These are phyloP conservation scores for Wickerhamomyces xylosicus DNA, from an alignment of 805 yeast species.

Conservation along the genomic window DNA sequence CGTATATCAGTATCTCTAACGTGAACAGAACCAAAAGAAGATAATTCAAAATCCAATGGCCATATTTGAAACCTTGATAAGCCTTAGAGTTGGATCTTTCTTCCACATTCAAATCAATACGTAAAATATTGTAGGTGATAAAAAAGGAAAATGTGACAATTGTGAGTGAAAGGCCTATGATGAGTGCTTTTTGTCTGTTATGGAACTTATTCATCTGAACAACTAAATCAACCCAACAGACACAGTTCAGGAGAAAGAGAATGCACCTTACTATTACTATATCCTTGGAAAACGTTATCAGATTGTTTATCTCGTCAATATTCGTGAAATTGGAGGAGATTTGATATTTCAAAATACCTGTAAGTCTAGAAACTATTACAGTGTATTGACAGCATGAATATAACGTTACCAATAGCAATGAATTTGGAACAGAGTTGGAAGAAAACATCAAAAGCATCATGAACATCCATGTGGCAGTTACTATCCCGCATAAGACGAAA, in stretches of 20 bases:
- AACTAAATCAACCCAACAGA: slow-evolving; percentile 47
- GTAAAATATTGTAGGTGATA: slow-evolving; percentile 13
- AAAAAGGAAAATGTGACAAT: slow-evolving; percentile 19
- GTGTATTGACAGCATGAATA: slow-evolving; percentile 46
- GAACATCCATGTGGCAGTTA: slow-evolving; percentile 64
- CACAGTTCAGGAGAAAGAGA: slow-evolving; percentile 32
- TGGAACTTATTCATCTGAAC: slow-evolving; percentile 25
- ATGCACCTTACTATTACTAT: slow-evolving; percentile 31
- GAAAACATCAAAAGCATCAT: slow-evolving; percentile 44
- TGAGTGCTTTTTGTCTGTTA: slow-evolving; percentile 21
- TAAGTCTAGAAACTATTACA: slow-evolving; percentile 35
- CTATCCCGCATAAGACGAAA: slow-evolving; percentile 43
- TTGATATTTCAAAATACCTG: slow-evolving; percentile 37
- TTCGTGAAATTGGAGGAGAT: slow-evolving; percentile 46
- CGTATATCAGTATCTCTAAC: slow-evolving; percentile 27
- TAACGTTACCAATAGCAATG: slow-evolving; percentile 48
- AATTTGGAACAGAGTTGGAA: slow-evolving; percentile 45
- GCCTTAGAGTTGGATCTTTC: neutral
- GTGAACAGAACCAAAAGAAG: slow-evolving; percentile 21
- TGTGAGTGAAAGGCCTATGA: slow-evolving; percentile 23
- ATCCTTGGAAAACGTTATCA: slow-evolving; percentile 26
- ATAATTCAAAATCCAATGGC: slow-evolving; percentile 22
- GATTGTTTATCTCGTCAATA: slow-evolving; percentile 27
- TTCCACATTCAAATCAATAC: neutral
- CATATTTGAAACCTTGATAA: slow-evolving; percentile 15